Conservation (phyloP, 2,329 filamentous ascomycete genomes). For the Cadophora sp. region DNA sequence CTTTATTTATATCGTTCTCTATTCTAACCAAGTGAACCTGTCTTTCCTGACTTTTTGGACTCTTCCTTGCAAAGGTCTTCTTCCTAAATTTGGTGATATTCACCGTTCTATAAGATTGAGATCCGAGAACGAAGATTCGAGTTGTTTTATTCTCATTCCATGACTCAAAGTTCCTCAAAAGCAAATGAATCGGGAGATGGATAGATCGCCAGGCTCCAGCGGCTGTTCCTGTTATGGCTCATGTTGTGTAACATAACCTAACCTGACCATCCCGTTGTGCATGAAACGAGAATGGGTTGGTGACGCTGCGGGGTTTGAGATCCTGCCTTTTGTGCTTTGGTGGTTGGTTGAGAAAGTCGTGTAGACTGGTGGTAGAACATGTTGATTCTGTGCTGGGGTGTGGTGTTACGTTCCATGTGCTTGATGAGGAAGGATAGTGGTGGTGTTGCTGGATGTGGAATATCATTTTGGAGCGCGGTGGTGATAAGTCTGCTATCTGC, state of each 20-base stretch:
- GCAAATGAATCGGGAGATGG: background rate
- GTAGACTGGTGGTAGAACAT: background rate
- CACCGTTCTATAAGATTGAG: too few relatives aligned
- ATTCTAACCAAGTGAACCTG: too few relatives aligned
- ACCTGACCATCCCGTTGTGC: background rate
- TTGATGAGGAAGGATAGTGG: too few relatives aligned
- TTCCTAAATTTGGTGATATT: too few relatives aligned
- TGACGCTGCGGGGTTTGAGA: background rate
- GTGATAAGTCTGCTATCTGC: too few relatives aligned
- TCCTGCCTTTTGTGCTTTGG: background rate
- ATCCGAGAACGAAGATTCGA: too few relatives aligned
- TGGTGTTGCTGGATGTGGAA: too few relatives aligned
- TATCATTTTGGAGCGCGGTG: too few relatives aligned
- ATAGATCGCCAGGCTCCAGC: background rate
- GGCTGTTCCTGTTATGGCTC: conserved; percentile 5
- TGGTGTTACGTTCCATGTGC: background rate
- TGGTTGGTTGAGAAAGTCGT: background rate
- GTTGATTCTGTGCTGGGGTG: too few relatives aligned
- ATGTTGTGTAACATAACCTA: background rate
- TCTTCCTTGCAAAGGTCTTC: too few relatives aligned
- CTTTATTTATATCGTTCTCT: too few relatives aligned
- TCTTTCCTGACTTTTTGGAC: background rate
- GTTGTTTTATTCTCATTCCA: too few relatives aligned
- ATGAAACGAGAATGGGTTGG: background rate
- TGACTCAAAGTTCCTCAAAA: background rate